Evolutionary conservation across 2,329 filamentous ascomycete species (phyloP).

Genomic region (Cladosporium sp.): DNA sequence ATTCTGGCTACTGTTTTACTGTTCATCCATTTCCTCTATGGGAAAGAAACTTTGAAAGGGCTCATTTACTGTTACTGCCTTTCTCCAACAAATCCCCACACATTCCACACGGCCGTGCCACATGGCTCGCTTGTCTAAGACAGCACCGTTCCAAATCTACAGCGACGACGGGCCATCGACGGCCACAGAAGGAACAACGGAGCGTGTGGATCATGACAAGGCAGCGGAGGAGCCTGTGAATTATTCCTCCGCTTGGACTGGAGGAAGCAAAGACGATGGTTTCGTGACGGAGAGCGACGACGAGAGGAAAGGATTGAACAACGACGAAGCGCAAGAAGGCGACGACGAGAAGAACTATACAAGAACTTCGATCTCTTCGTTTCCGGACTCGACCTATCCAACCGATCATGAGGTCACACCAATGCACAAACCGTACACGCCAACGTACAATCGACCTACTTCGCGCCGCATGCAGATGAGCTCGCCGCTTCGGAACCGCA

Average conservation of each 20-base stretch:
- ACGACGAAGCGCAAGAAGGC: slow-evolving; percentile 7
- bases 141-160: slow-evolving; percentile 10
- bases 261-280: slow-evolving; percentile 4
- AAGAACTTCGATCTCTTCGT: slow-evolving; percentile 28
- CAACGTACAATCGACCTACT: slow-evolving; percentile 58
- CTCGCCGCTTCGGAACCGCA: slow-evolving; percentile 57
- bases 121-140: slow-evolving; percentile 13
- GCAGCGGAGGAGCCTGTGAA: not conserved
- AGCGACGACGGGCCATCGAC: not conserved
- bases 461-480: slow-evolving; percentile 69
- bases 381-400: slow-evolving; percentile 28
- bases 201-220: not conserved
- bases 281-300: slow-evolving; percentile 14
- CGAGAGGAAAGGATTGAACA: not conserved
- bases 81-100: not conserved
- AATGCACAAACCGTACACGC: slow-evolving; percentile 44
- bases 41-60: not conserved
- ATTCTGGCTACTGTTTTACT: not conserved
- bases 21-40: not conserved
- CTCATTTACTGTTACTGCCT: not conserved
- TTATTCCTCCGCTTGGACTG: not conserved
- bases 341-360: slow-evolving; percentile 19
- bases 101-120: slow-evolving; percentile 3
- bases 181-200: not conserved
- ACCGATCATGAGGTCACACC: slow-evolving; percentile 22